Evolutionary conservation across 768 basidiomycete genomes (phyloP).

Genomic region (Hericium erinaceus): DNA sequence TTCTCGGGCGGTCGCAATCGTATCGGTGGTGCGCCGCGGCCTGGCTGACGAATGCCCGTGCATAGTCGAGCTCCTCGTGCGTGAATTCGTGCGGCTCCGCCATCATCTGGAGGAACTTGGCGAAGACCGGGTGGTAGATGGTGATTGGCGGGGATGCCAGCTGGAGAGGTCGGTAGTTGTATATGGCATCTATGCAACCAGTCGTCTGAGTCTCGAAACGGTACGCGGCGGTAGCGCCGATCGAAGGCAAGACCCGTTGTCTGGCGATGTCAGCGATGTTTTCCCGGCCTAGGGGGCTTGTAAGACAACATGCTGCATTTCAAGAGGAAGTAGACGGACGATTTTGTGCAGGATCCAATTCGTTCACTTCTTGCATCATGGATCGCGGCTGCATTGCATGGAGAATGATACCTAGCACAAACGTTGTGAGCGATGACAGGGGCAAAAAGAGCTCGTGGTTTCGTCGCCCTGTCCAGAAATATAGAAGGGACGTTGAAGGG

Average conservation of each 20-base stretch:
- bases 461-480: no score
- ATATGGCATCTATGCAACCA: slow-evolving; percentile 3
- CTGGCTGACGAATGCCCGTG: not conserved
- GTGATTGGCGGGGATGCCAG: slow-evolving; percentile 7
- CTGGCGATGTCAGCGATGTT: not conserved
- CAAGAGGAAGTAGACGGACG: not conserved
- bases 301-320: not conserved
- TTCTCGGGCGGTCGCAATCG: not conserved
- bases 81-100: not conserved
- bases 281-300: not conserved
- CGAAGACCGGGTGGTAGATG: slow-evolving; percentile 11
- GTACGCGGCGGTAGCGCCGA: not conserved
- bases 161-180: slow-evolving; percentile 6
- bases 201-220: not conserved
- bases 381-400: not conserved
- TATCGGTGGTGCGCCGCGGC: not conserved
- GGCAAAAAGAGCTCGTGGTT: not conserved
- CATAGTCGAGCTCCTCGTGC: not conserved
- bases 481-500: no score
- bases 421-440: not conserved
- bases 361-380: not conserved
- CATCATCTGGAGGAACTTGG: slow-evolving; percentile 1
- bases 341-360: not conserved
- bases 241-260: not conserved
- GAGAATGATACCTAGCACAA: no score